Percentiles rank a stretch among this genome's conserved stretches.
Evolutionary conservation across 225 moss, liverwort and hornwort species (phyloP).

Genomic region (Thuidium tamariscinum): DNA sequence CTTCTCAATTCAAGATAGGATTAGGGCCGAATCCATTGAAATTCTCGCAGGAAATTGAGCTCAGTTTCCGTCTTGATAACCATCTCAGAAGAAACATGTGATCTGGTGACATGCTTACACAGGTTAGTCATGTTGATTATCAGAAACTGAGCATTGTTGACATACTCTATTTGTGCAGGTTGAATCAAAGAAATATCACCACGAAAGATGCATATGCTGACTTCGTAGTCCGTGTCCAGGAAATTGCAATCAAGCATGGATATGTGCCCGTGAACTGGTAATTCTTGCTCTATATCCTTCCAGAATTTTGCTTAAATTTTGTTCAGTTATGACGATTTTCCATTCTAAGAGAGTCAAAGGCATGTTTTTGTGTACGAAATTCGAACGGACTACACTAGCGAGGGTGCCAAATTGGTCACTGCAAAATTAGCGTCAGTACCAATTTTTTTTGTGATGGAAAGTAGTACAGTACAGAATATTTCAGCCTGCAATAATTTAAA

Average conservation of each 20-base stretch:
- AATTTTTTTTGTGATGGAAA: not conserved
- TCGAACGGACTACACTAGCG: too few species aligned
- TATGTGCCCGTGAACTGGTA: constrained; percentile 94
- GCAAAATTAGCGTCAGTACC: not conserved
- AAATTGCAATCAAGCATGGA: constrained; percentile 48
- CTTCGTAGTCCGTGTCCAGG: constrained; percentile 68
- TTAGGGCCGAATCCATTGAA: not conserved
- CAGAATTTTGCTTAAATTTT: not conserved
- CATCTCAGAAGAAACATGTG: not conserved
- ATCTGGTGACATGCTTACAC: not conserved
- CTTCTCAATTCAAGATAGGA: not conserved
- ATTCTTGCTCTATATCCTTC: not conserved
- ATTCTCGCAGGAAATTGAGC: not conserved
- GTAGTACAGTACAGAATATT: not conserved
- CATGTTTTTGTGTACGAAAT: not conserved
- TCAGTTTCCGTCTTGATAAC: not conserved
- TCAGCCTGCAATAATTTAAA: not conserved
- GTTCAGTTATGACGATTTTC: not conserved
- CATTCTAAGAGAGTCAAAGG: not conserved
- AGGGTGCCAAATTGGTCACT: not conserved
- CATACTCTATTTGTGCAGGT: constrained; percentile 28
- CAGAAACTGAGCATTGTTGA: not conserved
- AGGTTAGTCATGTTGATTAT: not conserved
- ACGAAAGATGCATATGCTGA: constrained; percentile 63
- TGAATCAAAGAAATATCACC: constrained; percentile 31